A percentile compares a stretch with the other conserved stretches of the same genome.
Evolutionary conservation across 2,329 filamentous ascomycete species (phyloP).

Genomic region (Penicillium polonicum): DNA sequence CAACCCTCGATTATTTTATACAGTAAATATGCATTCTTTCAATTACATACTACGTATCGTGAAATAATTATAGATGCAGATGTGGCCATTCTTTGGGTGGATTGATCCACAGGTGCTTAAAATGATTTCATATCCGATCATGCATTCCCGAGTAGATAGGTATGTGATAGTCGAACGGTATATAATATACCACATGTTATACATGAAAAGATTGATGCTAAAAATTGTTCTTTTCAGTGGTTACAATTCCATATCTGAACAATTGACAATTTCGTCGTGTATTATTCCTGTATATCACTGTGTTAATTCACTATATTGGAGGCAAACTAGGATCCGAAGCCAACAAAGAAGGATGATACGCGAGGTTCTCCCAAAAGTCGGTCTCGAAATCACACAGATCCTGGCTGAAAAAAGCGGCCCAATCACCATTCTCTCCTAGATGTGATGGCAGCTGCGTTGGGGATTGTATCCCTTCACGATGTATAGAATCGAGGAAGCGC

Average conservation of each 20-base stretch:
- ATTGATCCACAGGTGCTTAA: neutral
- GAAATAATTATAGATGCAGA: neutral
- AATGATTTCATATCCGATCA: too few relatives aligned
- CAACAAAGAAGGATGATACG: slow-evolving; percentile 28
- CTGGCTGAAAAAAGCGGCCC: slow-evolving; percentile 24
- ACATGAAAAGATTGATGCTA: neutral
- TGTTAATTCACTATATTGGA: slow-evolving; percentile 5
- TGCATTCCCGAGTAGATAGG: neutral
- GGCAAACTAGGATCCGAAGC: slow-evolving; percentile 22
- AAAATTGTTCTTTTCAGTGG: neutral
- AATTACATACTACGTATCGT: too few relatives aligned
- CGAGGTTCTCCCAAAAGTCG: slow-evolving; percentile 29
- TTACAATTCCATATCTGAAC: neutral
- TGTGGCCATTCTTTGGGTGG: neutral
- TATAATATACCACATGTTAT: neutral
- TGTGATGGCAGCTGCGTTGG: slow-evolving; percentile 12
- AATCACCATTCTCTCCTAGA: slow-evolving; percentile 20
- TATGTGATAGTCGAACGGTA: neutral
- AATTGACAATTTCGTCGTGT: neutral
- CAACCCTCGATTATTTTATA: neutral
- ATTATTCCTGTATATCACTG: neutral
- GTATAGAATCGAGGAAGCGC: slow-evolving; percentile 28
- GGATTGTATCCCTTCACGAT: slow-evolving; percentile 12
- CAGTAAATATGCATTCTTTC: too few relatives aligned
- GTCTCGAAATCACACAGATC: slow-evolving; percentile 30